Evolutionary conservation across 257 asterid genomes (phyloP), one percentile per base, ranked within the genome.

Genomic region (Verbena officinalis): DNA sequence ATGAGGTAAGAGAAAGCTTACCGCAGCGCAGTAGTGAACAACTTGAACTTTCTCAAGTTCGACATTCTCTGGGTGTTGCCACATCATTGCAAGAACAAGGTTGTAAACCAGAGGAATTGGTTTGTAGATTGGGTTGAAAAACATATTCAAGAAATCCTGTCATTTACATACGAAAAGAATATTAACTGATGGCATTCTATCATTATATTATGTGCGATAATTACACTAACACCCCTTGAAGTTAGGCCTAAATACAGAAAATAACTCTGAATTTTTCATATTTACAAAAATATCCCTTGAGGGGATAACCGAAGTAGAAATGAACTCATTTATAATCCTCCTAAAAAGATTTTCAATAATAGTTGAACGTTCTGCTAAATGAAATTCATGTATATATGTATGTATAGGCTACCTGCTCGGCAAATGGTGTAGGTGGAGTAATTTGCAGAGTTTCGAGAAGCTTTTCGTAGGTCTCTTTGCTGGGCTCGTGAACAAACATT

Each of bases 101-200:
- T 84, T 84, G 80, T 84, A 84, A 8, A 44, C 59, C 57, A 69
- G 46, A 17, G 88, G 86, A 42, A 81, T 84, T 5, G 87, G 91
- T 16, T 79, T 81, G 72, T 81, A 84, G 61, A 65, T 67, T 33
- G 49, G 23, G 7, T 73, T 45, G 77, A 84, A 79, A 81, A 77
- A 84, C 91, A 75, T 84, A 66, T 84, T 84, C 84, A 81, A 77
- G 80, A 81, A 77, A 75, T 81, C 91, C 87, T 84, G 82, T 51
- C 73, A 57, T 71, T 61, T 53, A 55, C 7, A 14, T 3, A 62
- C 42, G 11, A 27, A 57, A 49, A 51, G 33, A 65, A 19, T 72
- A 5, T 3, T 7, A 19, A 30, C n/a, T n/a, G n/a, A n/a, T n/a
- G n/a, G n/a, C n/a, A n/a, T n/a, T n/a, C n/a, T n/a, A n/a, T n/a